Conservation (phyloP, 305 asterid species). For the Ruellia speciosa region DNA sequence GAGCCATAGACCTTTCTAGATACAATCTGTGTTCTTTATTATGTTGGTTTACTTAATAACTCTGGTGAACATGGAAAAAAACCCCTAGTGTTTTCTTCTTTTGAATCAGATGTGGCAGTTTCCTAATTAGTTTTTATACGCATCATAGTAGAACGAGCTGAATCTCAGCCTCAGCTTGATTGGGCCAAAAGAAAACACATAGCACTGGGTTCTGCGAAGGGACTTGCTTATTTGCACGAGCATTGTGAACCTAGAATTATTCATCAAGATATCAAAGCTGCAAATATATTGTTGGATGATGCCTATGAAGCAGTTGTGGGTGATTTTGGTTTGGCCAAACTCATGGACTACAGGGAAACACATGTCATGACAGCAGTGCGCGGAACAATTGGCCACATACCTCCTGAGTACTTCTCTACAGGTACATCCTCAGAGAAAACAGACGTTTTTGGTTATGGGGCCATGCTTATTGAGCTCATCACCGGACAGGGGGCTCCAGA, state of each 20-base stretch:
- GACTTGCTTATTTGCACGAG: slow-evolving; percentile 81
- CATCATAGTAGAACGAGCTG: slow-evolving; percentile 36
- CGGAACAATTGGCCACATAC: slow-evolving; percentile 75
- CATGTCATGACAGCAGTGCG: slow-evolving; percentile 81
- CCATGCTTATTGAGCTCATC: slow-evolving; percentile 83
- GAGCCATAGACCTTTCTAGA: too few species aligned
- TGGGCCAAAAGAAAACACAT: slow-evolving; percentile 60
- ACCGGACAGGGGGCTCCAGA: slow-evolving; percentile 79
- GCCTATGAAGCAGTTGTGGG: slow-evolving; percentile 85
- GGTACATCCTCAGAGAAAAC: slow-evolving; percentile 85
- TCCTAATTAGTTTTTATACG: slow-evolving; percentile 12
- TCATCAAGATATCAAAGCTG: slow-evolving; percentile 86
- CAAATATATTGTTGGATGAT: slow-evolving; percentile 68
- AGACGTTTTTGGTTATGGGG: slow-evolving; percentile 80
- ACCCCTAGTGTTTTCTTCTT: background rate
- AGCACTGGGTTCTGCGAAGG: slow-evolving; percentile 72
- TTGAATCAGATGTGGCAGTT: too few species aligned
- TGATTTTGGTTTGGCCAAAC: slow-evolving; percentile 80
- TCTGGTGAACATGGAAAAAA: too few species aligned
- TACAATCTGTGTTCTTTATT: too few species aligned
- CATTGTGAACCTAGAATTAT: slow-evolving; percentile 81
- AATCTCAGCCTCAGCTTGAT: slow-evolving; percentile 48
- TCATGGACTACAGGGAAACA: slow-evolving; percentile 80
- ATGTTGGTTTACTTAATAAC: too few species aligned
- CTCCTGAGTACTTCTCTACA: slow-evolving; percentile 74